Conservation (phyloP, 2,329 filamentous ascomycete genomes). For the Alternaria sp. region DNA sequence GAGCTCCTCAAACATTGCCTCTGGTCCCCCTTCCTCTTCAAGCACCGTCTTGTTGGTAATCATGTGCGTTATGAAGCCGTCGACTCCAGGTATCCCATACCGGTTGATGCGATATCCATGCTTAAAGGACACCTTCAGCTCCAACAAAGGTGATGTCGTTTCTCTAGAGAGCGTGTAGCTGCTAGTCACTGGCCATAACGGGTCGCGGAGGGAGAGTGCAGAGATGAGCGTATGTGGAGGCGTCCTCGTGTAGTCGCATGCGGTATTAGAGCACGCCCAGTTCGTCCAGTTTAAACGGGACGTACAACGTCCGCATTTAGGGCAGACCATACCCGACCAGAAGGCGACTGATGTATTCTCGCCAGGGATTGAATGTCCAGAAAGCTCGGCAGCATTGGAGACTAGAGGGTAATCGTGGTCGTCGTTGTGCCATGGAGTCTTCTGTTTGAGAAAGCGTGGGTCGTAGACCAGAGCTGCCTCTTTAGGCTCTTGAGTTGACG, state of each 20-base stretch:
- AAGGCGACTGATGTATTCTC: conserved; percentile 62
- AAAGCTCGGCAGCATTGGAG: conserved; percentile 33
- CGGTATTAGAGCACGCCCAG: conserved; percentile 66
- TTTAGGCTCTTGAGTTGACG: conserved; percentile 39
- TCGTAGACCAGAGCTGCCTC: conserved; percentile 61
- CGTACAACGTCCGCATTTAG: conserved; percentile 68
- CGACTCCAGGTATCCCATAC: conserved; percentile 59
- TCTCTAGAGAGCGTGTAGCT: conserved; percentile 46
- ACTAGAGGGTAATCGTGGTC: conserved; percentile 50
- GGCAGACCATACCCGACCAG: conserved; percentile 73
- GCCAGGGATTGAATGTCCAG: conserved; percentile 51
- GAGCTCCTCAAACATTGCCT: conserved; percentile 66
- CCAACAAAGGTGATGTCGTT: conserved; percentile 44
- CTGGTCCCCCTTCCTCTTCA: conserved; percentile 61
- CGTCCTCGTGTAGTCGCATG: conserved; percentile 60
- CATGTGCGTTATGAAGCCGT: conserved; percentile 63
- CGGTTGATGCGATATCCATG: conserved; percentile 55
- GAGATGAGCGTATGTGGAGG: conserved; percentile 45
- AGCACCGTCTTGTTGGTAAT: conserved; percentile 65
- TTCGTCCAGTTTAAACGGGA: conserved; percentile 67
- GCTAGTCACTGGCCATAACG: conserved; percentile 47
- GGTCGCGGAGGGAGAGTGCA: conserved; percentile 43
- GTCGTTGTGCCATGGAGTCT: conserved; percentile 56
- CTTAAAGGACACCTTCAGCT: conserved; percentile 44
- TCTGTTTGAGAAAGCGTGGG: conserved; percentile 64